phyloP scores from a whole-genome alignment of 805 yeast genomes.

The Cyberlindnera euphorbiae region DNA sequence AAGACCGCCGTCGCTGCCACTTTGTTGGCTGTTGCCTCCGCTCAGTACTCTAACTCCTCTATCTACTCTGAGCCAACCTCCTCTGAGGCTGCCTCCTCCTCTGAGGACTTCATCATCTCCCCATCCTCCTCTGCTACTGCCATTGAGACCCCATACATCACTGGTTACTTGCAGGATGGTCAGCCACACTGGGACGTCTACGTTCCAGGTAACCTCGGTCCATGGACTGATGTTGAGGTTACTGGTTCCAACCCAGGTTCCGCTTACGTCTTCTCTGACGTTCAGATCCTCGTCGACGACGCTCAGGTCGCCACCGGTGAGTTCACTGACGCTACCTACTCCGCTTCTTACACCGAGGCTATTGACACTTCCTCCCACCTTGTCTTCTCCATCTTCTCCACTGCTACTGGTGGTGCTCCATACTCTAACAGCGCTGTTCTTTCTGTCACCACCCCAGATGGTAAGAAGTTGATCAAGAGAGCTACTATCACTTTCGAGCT shows the following conservation, averaged over 20 bases:
- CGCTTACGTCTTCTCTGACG: conserved; percentile 17
- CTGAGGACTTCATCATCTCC: conserved; percentile 19
- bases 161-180: conserved; percentile 23
- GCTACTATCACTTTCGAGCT: conserved; percentile 10
- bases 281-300: conserved; percentile 16
- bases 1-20: conserved; percentile 13
- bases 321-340: conserved; percentile 13
- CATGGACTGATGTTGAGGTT: conserved; percentile 20
- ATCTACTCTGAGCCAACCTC: conserved; percentile 13
- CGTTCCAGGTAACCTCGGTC: conserved; percentile 22
- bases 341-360: conserved; percentile 11
- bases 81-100: conserved; percentile 11
- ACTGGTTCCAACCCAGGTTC: conserved; percentile 20
- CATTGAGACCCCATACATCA: conserved; percentile 19
- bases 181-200: conserved; percentile 24
- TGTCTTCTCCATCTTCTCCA: conserved; percentile 14
- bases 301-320: conserved; percentile 7
- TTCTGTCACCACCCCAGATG: conserved; percentile 18
- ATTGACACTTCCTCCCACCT: conserved; percentile 10
- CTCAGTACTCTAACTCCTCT: conserved; percentile 17
- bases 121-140: conserved; percentile 19
- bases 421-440: conserved; percentile 14
- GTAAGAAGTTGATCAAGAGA: conserved; percentile 18
- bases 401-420: conserved; percentile 22
- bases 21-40: conserved; percentile 16